phyloP scores from a whole-genome alignment of 805 yeast species.

The Wickerhamiella azymoides region DNA sequence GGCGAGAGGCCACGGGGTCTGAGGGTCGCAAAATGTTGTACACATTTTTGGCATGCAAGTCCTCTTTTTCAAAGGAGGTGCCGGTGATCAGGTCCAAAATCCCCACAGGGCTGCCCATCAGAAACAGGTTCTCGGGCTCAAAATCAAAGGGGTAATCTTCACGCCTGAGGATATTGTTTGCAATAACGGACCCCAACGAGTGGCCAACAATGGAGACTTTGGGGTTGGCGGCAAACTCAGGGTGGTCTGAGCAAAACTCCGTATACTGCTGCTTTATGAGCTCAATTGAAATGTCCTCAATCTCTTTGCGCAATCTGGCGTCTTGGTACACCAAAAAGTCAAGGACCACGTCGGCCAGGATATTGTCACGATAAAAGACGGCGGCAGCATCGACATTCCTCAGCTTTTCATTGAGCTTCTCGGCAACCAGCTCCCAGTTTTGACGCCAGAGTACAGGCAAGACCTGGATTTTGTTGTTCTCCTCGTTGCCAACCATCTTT shows the following conservation, averaged over 20 bases:
- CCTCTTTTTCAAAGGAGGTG: conserved; percentile 23
- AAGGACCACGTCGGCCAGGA: conserved; percentile 75
- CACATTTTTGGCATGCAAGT: conserved; percentile 36
- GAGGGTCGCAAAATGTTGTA: conserved; percentile 82
- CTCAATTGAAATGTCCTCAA: conserved; percentile 43
- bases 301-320: conserved; percentile 47
- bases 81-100: conserved; percentile 64
- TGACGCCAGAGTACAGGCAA: conserved; percentile 90
- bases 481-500: conserved; percentile 1
- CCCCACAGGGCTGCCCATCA: conserved; percentile 85
- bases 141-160: conserved; percentile 41
- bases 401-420: conserved; percentile 8
- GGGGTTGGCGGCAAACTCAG: conserved; percentile 48
- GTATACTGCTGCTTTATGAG: conserved; percentile 53
- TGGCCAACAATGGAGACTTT: conserved; percentile 78
- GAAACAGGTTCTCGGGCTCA: conserved; percentile 59
- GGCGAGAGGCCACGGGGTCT: conserved; percentile 80
- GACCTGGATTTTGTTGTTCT: conserved; percentile 49
- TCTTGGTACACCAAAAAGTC: conserved; percentile 71
- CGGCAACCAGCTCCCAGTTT: conserved; percentile 25
- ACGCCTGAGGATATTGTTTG: conserved; percentile 50
- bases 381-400: conserved; percentile 13
- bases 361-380: conserved; percentile 25
- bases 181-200: conserved; percentile 78
- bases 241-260: conserved; percentile 47